These are phyloP conservation scores for Aspergillus avenaceus DNA, from an alignment of 495 filamentous ascomycete species.

Conservation along the genomic window DNA sequence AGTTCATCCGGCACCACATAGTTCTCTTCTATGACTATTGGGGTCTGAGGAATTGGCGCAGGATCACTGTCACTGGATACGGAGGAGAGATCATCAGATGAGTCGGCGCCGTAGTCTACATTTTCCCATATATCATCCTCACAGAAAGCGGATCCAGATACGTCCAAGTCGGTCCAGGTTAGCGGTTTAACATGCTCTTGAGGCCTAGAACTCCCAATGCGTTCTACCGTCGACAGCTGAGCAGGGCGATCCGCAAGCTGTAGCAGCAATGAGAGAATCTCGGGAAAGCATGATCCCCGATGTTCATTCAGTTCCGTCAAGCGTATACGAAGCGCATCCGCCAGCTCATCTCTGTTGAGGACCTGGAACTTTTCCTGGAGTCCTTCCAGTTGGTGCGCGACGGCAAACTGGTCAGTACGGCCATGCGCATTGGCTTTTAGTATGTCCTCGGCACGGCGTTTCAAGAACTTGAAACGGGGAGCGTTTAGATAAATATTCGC, in stretches of 20 bases:
- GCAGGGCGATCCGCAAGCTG: conserved; percentile 79
- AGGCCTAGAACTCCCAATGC: conserved; percentile 50
- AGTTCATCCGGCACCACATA: conserved; percentile 33
- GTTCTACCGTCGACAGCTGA: conserved; percentile 58
- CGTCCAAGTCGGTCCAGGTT: conserved; percentile 72
- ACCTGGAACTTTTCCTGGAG: conserved; percentile 86
- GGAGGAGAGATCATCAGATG: conserved; percentile 51
- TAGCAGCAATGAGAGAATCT: conserved; percentile 74
- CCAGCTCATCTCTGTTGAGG: conserved; percentile 70
- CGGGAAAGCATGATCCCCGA: conserved; percentile 62
- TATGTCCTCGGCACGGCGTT: conserved; percentile 24
- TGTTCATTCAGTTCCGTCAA: conserved; percentile 53
- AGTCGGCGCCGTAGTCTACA: conserved; percentile 65
- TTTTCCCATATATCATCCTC: conserved; percentile 74
- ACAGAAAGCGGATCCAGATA: conserved; percentile 64
- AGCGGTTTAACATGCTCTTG: conserved; percentile 44
- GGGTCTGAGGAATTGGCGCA: conserved; percentile 20
- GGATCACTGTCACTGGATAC: conserved; percentile 27
- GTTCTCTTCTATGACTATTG: conserved; percentile 24
- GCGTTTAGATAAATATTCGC: conserved; percentile 29
- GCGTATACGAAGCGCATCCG: conserved; percentile 66
- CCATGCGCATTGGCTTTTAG: conserved; percentile 55
- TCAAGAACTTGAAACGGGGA: conserved; percentile 20
- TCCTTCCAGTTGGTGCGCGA: conserved; percentile 67
- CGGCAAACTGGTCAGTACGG: conserved; percentile 86